Evolutionary conservation across 1,284 basidiomycete genomes (phyloP), one percentile per base, ranked within the genome.

Genomic region (Heterobasidion parviporum): DNA sequence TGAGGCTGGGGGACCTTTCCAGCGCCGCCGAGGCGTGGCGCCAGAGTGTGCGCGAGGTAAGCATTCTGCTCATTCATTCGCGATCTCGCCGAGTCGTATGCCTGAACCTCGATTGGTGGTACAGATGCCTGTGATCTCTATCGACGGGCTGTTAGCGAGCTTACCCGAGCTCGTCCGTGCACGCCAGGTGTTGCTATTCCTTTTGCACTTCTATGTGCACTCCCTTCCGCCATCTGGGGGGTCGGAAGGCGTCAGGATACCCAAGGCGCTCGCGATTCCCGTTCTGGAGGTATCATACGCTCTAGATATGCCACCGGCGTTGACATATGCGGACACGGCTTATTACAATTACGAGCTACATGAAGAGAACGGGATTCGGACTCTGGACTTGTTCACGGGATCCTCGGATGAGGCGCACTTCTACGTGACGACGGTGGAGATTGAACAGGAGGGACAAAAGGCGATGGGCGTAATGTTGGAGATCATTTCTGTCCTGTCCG

Each of bases 271-370:
- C 54, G 72, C 79, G 1, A 64, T 79, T 4, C 81, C 79, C 0
- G 67, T 78, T 14, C 67, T 76, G 8, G 64, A 65, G n/a, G 69
- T 79, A 38, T 79, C 76, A 3, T 68, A 71, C 2, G 68, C 75
- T 41, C 73, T 84, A 41, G 79, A 77, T 54, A 65, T 83, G 20
- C 80, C 81, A 1, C 81, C 82, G 0, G 70, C 83, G 59, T 69
- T 82, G 46, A 82, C 80, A 5, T 84, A 83, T 60, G 76, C 80
- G 52, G 80, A 80, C 61, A 81, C 80, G 1, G 80, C 82, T 12
- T 72, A 82, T 10, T 83, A 77, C 74, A 82, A 82, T 62, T 81
- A 74, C 73, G 26, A 10, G 8, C 12, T 43, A 16, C n/a, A 9
- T 3, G 54, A 38, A 9, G 14, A 50, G 9, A 43, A 43, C 20